Evolutionary conservation across 306 rosid species (phyloP).

Genomic region (Mucuna pruriens): DNA sequence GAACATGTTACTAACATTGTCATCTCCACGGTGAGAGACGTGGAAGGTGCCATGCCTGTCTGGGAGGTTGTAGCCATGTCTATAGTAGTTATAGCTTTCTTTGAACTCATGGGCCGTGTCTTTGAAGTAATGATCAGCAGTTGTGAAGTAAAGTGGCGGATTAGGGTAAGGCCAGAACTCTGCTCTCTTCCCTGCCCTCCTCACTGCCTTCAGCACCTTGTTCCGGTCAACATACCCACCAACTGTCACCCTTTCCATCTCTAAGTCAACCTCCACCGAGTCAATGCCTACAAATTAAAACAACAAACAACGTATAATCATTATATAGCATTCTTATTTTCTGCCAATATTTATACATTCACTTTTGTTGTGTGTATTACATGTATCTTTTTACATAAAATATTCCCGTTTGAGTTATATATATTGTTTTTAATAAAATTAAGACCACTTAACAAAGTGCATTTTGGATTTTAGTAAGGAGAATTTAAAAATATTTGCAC

Average conservation of each 20-base stretch:
- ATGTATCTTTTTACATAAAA: too few species aligned
- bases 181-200: constrained; percentile 90
- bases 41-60: constrained; percentile 80
- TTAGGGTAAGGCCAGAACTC: constrained; percentile 92
- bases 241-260: constrained; percentile 74
- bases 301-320: background rate
- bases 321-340: too few species aligned
- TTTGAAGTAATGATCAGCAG: constrained; percentile 64
- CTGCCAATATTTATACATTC: too few species aligned
- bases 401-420: too few species aligned
- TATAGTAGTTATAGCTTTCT: constrained; percentile 85
- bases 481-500: too few species aligned
- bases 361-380: too few species aligned
- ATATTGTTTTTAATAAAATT: too few species aligned
- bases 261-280: constrained; percentile 76
- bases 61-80: constrained; percentile 84
- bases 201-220: constrained; percentile 81
- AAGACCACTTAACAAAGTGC: too few species aligned
- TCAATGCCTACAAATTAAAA: constrained; percentile 62
- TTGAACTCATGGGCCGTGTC: constrained; percentile 79
- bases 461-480: too few species aligned
- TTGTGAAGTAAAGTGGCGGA: constrained; percentile 83
- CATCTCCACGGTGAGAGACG: constrained; percentile 78
- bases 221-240: constrained; percentile 77
- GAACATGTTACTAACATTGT: constrained; percentile 92